Base-by-base conservation (phyloP, 75 land plant species). In the Chamaecyparis obtusa region DNA sequence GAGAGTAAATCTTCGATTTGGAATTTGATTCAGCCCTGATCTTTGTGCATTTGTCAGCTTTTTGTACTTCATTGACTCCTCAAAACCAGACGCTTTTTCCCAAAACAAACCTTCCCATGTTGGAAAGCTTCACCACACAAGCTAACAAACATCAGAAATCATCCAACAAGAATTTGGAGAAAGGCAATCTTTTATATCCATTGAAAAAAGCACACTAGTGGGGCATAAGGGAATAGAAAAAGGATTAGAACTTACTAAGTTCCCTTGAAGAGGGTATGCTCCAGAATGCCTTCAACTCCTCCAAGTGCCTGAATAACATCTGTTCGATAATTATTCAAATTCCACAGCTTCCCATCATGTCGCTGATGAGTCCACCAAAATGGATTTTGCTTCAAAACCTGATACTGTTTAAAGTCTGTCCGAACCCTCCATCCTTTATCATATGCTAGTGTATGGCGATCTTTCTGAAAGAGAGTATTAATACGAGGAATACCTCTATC, bases 281-380 rank as follows among this genome's bases (percentile, higher is more conserved):
- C 99, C 41, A 98, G 90, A 86, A 98, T 98, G 41, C 99, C 99
- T 89, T 98, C 99, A 79, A 97, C 99, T 78, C 99, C 99, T 86
- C 99, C 99, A 86, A 97, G 93, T 51, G 99, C 99, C 87, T 98
- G 99, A 86, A 98, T 98, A 69, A 97, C 99, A 95, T 98, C 99
- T 87, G 99, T 98, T 44, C 99, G 89, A 86, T 98, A 98, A 86
- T 98, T 98, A 85, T 98, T 98, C 90, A 98, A 89, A 87, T 98
- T 98, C 99, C 99, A 98, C 24, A 98, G 88, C 89, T 98, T 97
- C 27, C 99, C 99, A 93, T 98, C 99, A 91, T 98, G 99, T 72
- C 99, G 88, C 86, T 98, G 99, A 85, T 98, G 99, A 1, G 99
- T 98, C 99, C 99, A 98, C 99, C 99, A 98, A 87, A 98, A 98